Conservation (phyloP, 352 stramenopile genomes). For the Globisporangium paddicum region DNA sequence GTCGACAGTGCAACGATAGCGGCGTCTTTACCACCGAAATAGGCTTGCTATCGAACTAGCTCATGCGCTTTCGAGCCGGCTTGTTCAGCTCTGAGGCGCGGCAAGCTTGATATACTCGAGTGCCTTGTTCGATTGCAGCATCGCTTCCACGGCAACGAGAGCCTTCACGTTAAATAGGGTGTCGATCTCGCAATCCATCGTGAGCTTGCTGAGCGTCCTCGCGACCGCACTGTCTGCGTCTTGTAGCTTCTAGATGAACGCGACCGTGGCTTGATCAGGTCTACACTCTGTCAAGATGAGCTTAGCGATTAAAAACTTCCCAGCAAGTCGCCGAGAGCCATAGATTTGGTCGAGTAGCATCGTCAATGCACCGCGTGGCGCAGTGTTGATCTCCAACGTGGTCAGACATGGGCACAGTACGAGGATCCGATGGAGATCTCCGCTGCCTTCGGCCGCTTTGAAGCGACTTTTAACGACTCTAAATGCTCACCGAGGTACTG, state of each 20-base stretch:
- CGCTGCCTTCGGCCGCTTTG: too few relatives aligned
- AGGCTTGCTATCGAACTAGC: not conserved
- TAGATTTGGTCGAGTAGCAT: not conserved
- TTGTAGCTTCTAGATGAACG: not conserved
- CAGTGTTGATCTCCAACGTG: too few relatives aligned
- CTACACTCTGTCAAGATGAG: not conserved
- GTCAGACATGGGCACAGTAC: not conserved
- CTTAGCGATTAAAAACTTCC: not conserved
- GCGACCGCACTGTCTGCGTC: not conserved
- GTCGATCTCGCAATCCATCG: not conserved
- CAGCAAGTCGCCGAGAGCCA: not conserved
- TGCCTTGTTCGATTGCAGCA: slow-evolving; percentile 4
- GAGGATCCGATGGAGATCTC: not conserved
- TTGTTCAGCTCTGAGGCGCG: not conserved
- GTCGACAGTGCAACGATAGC: not conserved
- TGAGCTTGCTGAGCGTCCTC: not conserved
- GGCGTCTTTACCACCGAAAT: slow-evolving; percentile 1
- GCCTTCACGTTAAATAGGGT: not conserved
- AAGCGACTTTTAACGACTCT: not conserved
- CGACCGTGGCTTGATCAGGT: not conserved
- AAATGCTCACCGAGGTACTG: slow-evolving; percentile 1
- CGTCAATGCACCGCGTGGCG: not conserved
- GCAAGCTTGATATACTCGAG: not conserved
- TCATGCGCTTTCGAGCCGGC: not conserved
- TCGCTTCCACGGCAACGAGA: not conserved